Evolutionary conservation across 2,329 filamentous ascomycete species (phyloP).

Genomic region (Diplodia mutila): DNA sequence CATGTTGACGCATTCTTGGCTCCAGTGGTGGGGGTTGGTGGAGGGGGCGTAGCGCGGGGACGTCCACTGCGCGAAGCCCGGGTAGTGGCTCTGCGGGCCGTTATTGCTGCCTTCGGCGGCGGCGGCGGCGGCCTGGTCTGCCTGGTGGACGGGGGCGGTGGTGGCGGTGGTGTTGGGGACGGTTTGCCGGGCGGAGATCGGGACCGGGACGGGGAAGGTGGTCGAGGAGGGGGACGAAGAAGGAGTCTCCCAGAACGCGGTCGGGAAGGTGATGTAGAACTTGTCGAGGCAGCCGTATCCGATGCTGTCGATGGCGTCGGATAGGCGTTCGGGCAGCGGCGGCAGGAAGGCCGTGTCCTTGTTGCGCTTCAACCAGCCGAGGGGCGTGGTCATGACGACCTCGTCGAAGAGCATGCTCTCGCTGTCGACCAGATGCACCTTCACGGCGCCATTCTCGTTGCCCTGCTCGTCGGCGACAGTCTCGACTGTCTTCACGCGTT

Average conservation of each 20-base stretch:
- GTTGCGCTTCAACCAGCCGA: slow-evolving; percentile 70
- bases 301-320: slow-evolving; percentile 64
- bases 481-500: slow-evolving; percentile 51
- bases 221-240: not conserved
- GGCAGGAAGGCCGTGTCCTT: slow-evolving; percentile 59
- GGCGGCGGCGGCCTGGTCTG: slow-evolving; percentile 36
- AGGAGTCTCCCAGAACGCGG: slow-evolving; percentile 69
- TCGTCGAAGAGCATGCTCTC: slow-evolving; percentile 63
- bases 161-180: slow-evolving; percentile 44
- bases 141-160: slow-evolving; percentile 42
- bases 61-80: slow-evolving; percentile 77
- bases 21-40: slow-evolving; percentile 68
- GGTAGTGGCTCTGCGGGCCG: slow-evolving; percentile 39
- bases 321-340: slow-evolving; percentile 57
- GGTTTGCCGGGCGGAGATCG: slow-evolving; percentile 28
- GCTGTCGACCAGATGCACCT: slow-evolving; percentile 53
- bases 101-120: slow-evolving; percentile 15
- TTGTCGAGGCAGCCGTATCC: slow-evolving; percentile 75
- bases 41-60: slow-evolving; percentile 67
- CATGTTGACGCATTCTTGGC: slow-evolving; percentile 77
- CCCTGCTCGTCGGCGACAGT: slow-evolving; percentile 30
- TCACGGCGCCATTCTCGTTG: slow-evolving; percentile 34
- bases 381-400: slow-evolving; percentile 68
- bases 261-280: slow-evolving; percentile 66
- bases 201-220: not conserved